Conservation (phyloP, 2,329 filamentous ascomycete genomes). For the Leptographium flavum region DNA sequence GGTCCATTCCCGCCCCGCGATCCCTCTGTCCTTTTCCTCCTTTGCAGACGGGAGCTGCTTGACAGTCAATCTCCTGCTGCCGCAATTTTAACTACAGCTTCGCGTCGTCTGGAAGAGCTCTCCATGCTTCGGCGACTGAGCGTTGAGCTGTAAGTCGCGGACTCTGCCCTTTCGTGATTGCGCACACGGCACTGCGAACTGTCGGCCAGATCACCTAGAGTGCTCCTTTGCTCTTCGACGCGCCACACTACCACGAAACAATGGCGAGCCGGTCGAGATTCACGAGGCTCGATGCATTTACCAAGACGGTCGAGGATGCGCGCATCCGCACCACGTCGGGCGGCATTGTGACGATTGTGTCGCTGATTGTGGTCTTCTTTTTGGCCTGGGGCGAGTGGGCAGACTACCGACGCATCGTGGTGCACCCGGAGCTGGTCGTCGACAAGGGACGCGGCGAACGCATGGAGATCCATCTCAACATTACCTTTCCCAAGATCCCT, state of each 20-base stretch:
- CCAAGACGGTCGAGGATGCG: constrained; percentile 97
- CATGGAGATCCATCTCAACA: constrained; percentile 98
- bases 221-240: not conserved
- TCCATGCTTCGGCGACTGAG: too few relatives aligned
- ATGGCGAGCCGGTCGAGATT: constrained; percentile 93
- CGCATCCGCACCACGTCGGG: constrained; percentile 90
- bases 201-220: too few relatives aligned
- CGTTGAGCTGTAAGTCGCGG: too few relatives aligned
- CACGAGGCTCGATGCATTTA: constrained; percentile 94
- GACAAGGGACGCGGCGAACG: constrained; percentile 83
- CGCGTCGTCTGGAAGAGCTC: too few relatives aligned
- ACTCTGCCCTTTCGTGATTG: too few relatives aligned
- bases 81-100: too few relatives aligned
- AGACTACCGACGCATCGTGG: constrained; percentile 74
- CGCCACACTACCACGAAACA: constrained; percentile 4
- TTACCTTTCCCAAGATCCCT: constrained; percentile 85
- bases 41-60: not conserved
- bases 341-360: constrained; percentile 85
- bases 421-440: constrained; percentile 86
- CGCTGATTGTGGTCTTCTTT: constrained; percentile 75
- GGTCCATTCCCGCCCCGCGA: not conserved
- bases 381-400: constrained; percentile 91
- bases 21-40: not conserved
- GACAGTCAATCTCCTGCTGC: too few relatives aligned
- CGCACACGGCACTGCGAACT: too few relatives aligned